Conservation (phyloP, 176 grass and related monocot species). For the Lolium perenne region DNA sequence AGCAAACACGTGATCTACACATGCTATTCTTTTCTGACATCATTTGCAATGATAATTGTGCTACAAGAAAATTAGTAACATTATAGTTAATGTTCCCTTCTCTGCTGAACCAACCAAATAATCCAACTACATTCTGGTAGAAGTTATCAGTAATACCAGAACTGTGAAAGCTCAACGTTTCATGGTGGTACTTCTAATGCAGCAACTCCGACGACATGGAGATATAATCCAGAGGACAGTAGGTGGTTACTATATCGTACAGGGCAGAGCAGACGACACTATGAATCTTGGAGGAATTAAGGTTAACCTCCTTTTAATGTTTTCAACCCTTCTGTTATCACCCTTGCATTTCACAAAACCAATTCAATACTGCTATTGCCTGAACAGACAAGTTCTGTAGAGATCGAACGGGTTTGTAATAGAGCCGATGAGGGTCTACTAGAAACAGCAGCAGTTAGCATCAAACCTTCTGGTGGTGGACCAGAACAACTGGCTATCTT, state of each 20-base stretch:
- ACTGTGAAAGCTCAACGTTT: neutral
- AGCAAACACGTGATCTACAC: neutral
- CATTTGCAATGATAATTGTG: neutral
- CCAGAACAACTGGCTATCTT: conserved; percentile 87
- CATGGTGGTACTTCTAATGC: conserved; percentile 14
- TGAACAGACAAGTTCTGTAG: conserved; percentile 92
- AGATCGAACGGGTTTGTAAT: conserved; percentile 92
- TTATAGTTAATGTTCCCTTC: neutral
- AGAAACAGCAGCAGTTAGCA: conserved; percentile 82
- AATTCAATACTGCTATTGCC: conserved; percentile 19
- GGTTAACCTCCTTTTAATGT: conserved; percentile 43
- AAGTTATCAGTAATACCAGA: conserved; percentile 1
- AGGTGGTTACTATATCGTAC: conserved; percentile 86
- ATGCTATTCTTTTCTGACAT: neutral
- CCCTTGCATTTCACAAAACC: conserved; percentile 9
- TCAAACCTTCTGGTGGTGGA: conserved; percentile 68
- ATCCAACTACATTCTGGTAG: neutral
- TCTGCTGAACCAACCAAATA: conserved; percentile 38
- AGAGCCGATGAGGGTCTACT: conserved; percentile 71
- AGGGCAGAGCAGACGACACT: conserved; percentile 92
- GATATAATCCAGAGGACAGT: conserved; percentile 91
- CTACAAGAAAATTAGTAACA: neutral
- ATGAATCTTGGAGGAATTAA: conserved; percentile 99
- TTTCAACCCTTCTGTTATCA: neutral
- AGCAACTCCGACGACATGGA: conserved; percentile 92